Conservation (phyloP, 2,329 filamentous ascomycete genomes). For the Tolypocladium ovalisporum region DNA sequence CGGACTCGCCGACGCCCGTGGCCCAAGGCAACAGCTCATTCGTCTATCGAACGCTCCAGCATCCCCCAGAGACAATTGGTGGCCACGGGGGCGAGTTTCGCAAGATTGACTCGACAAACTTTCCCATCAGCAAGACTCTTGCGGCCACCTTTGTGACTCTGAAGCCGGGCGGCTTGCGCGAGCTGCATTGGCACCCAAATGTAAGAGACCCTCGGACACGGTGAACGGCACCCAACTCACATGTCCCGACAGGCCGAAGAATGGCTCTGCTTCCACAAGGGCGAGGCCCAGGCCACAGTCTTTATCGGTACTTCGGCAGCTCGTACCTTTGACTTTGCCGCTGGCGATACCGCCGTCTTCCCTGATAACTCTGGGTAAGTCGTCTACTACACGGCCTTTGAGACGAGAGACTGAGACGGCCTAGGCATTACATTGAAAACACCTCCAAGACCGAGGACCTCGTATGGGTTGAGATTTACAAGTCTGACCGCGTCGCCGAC, state of each 20-base stretch:
- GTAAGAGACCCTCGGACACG: too few species aligned
- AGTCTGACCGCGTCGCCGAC: slow-evolving; percentile 54
- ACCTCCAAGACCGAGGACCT: slow-evolving; percentile 52
- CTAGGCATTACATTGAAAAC: slow-evolving; percentile 58
- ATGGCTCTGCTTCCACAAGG: slow-evolving; percentile 61
- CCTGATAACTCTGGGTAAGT: slow-evolving; percentile 49
- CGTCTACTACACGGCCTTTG: not conserved
- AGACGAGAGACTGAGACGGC: not conserved
- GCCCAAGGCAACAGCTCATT: slow-evolving; percentile 49
- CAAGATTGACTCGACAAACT: slow-evolving; percentile 57
- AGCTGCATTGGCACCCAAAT: slow-evolving; percentile 62
- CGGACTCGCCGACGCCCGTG: slow-evolving; percentile 27
- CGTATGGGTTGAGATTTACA: slow-evolving; percentile 60
- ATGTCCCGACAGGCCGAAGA: slow-evolving; percentile 59
- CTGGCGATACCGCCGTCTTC: slow-evolving; percentile 59
- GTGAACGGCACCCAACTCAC: too few species aligned
- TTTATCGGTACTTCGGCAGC: slow-evolving; percentile 51
- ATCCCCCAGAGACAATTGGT: slow-evolving; percentile 44
- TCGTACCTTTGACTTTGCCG: slow-evolving; percentile 55
- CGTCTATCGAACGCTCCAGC: slow-evolving; percentile 48
- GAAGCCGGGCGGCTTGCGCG: slow-evolving; percentile 50
- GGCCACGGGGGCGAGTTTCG: slow-evolving; percentile 51
- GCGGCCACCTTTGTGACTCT: slow-evolving; percentile 54
- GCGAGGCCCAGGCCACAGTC: slow-evolving; percentile 49
- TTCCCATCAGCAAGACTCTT: slow-evolving; percentile 54